phyloP scores from a whole-genome alignment of 257 asterid species.

The Salvia splendens region DNA sequence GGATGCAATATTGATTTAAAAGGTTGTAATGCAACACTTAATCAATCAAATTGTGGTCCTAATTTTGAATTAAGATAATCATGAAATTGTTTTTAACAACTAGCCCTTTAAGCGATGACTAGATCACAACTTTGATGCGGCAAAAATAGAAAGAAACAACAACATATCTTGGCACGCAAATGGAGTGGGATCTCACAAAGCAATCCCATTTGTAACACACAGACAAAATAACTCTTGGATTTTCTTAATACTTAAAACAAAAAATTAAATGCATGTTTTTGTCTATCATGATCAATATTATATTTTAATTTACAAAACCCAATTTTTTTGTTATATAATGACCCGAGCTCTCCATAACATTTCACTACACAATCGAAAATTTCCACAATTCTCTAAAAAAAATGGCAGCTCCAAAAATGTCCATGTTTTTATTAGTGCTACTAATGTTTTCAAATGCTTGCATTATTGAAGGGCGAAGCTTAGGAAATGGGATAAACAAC shows the following conservation, averaged over 20 bases:
- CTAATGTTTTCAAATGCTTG: conserved; percentile 31
- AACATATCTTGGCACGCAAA: no score
- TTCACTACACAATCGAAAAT: neutral
- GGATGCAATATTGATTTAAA: no score
- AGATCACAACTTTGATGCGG: no score
- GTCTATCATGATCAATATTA: neutral
- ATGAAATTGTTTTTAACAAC: no score
- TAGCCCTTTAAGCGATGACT: no score
- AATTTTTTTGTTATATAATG: conserved; percentile 34
- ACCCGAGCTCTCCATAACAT: conserved; percentile 16
- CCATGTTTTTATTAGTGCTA: conserved; percentile 29
- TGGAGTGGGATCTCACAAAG: no score
- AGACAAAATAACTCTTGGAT: conserved; percentile 17
- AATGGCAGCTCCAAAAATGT: conserved; percentile 38
- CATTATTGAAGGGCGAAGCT: conserved; percentile 29
- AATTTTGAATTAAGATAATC: no score
- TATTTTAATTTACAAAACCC: conserved; percentile 1
- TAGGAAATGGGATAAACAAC: conserved; percentile 36
- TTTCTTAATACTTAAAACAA: neutral
- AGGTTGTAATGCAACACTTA: no score
- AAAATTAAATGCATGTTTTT: conserved; percentile 5
- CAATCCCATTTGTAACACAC: conserved; percentile 15
- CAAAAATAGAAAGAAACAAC: no score
- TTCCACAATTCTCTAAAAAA: neutral
- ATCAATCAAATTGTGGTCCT: no score